Conservation (phyloP, 2,329 filamentous ascomycete species). For the Pseudopyricularia cyperi region DNA sequence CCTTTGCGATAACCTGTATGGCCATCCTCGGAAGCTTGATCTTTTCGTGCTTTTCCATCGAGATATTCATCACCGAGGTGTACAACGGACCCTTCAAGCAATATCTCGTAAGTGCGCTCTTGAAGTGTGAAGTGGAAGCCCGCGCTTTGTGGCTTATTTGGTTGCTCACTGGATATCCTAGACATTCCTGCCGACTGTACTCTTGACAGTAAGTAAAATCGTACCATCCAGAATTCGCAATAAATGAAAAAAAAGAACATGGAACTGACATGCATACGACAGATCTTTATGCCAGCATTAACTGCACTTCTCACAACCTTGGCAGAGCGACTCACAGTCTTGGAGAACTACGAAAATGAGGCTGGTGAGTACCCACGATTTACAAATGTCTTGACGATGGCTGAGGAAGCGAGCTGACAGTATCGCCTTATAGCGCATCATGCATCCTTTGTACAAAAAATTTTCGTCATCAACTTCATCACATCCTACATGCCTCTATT, state of each 20-base stretch:
- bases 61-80: slow-evolving; percentile 91
- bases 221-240: background rate
- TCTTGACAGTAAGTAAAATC: slow-evolving; percentile 55
- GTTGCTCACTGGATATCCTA: slow-evolving; percentile 17
- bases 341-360: slow-evolving; percentile 86
- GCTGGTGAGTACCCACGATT: slow-evolving; percentile 38
- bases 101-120: slow-evolving; percentile 54
- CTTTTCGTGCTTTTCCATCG: slow-evolving; percentile 75
- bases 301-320: slow-evolving; percentile 62
- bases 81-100: slow-evolving; percentile 82
- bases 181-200: slow-evolving; percentile 77
- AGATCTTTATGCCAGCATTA: slow-evolving; percentile 60
- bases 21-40: slow-evolving; percentile 69
- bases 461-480: slow-evolving; percentile 80
- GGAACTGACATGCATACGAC: background rate
- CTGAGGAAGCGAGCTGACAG: background rate
- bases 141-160: background rate
- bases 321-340: slow-evolving; percentile 64
- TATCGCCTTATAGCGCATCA: slow-evolving; percentile 51
- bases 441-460: slow-evolving; percentile 75
- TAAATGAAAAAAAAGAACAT: background rate
- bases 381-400: background rate
- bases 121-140: background rate
- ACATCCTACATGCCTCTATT: slow-evolving; percentile 67
- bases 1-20: slow-evolving; percentile 67